Conservation (phyloP, 2,329 filamentous ascomycete genomes). For the Beauveria bassiana region DNA sequence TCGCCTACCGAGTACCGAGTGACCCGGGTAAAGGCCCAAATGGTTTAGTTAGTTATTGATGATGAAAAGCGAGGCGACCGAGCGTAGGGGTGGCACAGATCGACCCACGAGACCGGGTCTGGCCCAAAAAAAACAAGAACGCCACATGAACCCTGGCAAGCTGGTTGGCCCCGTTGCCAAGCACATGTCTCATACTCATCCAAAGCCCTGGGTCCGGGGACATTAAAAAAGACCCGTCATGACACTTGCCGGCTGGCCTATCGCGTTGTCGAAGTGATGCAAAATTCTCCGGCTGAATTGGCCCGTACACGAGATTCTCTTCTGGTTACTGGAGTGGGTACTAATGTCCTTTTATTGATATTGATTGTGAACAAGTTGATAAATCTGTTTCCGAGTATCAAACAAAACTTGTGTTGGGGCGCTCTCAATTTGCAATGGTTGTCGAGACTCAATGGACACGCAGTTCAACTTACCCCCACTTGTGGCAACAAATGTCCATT, state of each 20-base stretch:
- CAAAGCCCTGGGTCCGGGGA: slow-evolving; percentile 1
- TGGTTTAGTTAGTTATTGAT: neutral
- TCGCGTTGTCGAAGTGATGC: neutral
- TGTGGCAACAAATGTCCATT: no score
- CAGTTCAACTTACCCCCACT: no score
- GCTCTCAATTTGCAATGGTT: no score
- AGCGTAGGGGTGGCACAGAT: neutral
- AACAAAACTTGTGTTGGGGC: no score
- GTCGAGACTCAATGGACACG: no score
- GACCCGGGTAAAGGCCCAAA: neutral
- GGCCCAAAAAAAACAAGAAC: no score
- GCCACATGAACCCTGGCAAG: neutral
- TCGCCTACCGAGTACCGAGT: no score
- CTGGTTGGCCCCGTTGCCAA: neutral
- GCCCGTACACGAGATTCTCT: no score
- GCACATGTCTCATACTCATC: neutral
- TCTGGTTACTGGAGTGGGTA: no score
- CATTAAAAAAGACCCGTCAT: neutral
- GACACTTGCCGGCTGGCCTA: neutral
- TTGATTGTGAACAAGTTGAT: no score
- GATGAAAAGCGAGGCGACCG: neutral
- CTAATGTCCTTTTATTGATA: no score
- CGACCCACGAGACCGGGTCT: neutral
- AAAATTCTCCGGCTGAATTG: neutral
- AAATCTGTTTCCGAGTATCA: no score